Base-by-base conservation (phyloP, 768 basidiomycete genomes). In the Trametes gibbosa region DNA sequence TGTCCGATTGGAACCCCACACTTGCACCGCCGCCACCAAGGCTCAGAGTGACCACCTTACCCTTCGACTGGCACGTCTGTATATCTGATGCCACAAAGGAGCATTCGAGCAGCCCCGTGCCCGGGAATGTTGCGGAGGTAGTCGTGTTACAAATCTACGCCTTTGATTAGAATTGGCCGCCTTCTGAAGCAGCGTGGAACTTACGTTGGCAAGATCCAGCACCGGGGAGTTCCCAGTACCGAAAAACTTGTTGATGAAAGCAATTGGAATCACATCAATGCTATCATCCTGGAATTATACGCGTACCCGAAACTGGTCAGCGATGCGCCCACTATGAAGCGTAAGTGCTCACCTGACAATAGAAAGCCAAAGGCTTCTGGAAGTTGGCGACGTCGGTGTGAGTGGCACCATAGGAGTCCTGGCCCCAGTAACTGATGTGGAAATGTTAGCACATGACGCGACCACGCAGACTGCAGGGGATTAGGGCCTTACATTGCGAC, bases 181-280 rank as follows among this genome's bases (percentile, higher is more conserved):
- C 9, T 27, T 40, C 23, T 43, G 37, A 13, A 37, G 5, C 2
- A 2, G 13, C 34, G 56, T 32, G 35, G 47, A 25, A 64, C 78
- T 60, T 69, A 85, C 86, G 65, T 86, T 89, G 1, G 85, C 87
- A 13, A 89, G 77, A 69, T 91, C 85, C 52, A 90, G 74, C 7
- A 80, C 81, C 23, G 88, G 88, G 17, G 79, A 69, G 27, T 80
- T 80, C 0, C 87, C 86, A 6, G 82, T 74, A 13, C 84, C 79
- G 66, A 85, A 87, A 73, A 89, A 89, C 19, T 77, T 79, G 67
- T 83, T 74, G 63, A 90, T 65, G 67, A 90, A 88, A n/a, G 87
- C 83, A 32, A 90, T 65, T 8, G 86, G 86, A 58, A 90, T 81
- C 7, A 82, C 84, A 69, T 90, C 84, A 57, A 89, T 82, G 8